Percentiles rank a stretch among this genome's conserved stretches.
phyloP scores from a whole-genome alignment of 345 rosid genomes.

The Leavenworthia alabamica region DNA sequence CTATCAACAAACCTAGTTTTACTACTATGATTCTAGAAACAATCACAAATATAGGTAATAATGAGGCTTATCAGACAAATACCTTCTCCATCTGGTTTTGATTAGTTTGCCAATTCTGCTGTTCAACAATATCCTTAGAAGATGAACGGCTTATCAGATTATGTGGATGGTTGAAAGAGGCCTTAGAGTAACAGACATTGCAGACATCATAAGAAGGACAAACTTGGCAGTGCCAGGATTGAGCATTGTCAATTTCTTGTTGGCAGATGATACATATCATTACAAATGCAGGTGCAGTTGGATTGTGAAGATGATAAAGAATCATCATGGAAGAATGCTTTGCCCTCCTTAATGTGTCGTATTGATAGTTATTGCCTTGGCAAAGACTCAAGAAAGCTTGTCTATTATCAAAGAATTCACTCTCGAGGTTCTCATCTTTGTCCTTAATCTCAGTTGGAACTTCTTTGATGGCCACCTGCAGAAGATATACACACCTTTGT shows the following conservation, averaged over 20 bases:
- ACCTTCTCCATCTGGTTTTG: slow-evolving; percentile 25
- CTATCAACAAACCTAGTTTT: slow-evolving; percentile 6
- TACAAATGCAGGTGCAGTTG: slow-evolving; percentile 92
- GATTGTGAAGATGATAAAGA: slow-evolving; percentile 94
- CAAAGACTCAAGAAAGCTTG: slow-evolving; percentile 89
- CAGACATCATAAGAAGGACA: slow-evolving; percentile 85
- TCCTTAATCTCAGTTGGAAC: slow-evolving; percentile 70
- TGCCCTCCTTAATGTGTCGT: slow-evolving; percentile 88
- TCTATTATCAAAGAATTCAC: slow-evolving; percentile 86
- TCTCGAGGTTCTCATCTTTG: slow-evolving; percentile 75
- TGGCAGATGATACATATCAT: slow-evolving; percentile 66
- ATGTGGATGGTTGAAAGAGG: slow-evolving; percentile 71
- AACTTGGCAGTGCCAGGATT: slow-evolving; percentile 88
- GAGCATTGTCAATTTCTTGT: slow-evolving; percentile 79
- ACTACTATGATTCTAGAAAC: neutral
- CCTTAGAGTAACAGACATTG: slow-evolving; percentile 71
- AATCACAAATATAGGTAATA: neutral
- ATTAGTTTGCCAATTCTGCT: slow-evolving; percentile 59
- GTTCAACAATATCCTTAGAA: slow-evolving; percentile 63
- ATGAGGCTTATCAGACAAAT: neutral
- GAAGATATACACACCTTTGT: slow-evolving; percentile 4
- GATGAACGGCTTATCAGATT: slow-evolving; percentile 79
- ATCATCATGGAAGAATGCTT: slow-evolving; percentile 98
- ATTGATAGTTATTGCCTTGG: slow-evolving; percentile 92
- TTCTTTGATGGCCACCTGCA: slow-evolving; percentile 54